Evolutionary conservation across 345 rosid species (phyloP).

Genomic region (Populus ilicifolia): DNA sequence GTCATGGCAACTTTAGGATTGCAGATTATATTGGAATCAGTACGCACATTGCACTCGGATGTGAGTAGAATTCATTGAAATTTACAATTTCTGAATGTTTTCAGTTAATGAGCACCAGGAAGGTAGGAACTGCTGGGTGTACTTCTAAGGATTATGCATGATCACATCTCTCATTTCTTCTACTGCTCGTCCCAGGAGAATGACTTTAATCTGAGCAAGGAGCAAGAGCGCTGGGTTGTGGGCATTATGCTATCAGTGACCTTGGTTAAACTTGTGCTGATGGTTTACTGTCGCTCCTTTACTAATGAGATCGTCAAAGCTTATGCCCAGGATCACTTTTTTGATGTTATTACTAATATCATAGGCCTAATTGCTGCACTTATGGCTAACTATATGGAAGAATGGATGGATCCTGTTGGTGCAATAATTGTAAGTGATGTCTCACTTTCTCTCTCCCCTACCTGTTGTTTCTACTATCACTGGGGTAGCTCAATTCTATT

Average conservation of each 20-base stretch:
- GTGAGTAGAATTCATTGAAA: constrained; percentile 41
- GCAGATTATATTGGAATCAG: constrained; percentile 92
- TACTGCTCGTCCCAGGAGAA: constrained; percentile 46
- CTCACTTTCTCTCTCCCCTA: not conserved
- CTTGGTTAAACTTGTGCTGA: constrained; percentile 64
- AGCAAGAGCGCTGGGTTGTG: constrained; percentile 85
- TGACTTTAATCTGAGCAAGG: constrained; percentile 57
- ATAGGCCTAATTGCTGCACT: constrained; percentile 93
- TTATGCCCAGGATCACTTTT: constrained; percentile 97
- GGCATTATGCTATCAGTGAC: constrained; percentile 97
- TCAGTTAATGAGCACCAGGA: not conserved
- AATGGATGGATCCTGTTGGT: constrained; percentile 95
- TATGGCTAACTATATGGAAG: constrained; percentile 74
- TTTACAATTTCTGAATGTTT: not conserved
- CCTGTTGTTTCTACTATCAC: not conserved
- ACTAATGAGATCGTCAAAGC: constrained; percentile 91
- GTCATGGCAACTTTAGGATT: constrained; percentile 99
- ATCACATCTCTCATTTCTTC: constrained; percentile 15
- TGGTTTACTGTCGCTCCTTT: constrained; percentile 75
- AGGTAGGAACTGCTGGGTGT: constrained; percentile 7
- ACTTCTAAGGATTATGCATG: constrained; percentile 2
- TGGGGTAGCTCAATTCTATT: not conserved
- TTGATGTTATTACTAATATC: constrained; percentile 86
- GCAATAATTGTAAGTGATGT: constrained; percentile 76
- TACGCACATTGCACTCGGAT: constrained; percentile 61